Base-by-base conservation (phyloP, 116 monocot species). In the Posidonia oceanica region DNA sequence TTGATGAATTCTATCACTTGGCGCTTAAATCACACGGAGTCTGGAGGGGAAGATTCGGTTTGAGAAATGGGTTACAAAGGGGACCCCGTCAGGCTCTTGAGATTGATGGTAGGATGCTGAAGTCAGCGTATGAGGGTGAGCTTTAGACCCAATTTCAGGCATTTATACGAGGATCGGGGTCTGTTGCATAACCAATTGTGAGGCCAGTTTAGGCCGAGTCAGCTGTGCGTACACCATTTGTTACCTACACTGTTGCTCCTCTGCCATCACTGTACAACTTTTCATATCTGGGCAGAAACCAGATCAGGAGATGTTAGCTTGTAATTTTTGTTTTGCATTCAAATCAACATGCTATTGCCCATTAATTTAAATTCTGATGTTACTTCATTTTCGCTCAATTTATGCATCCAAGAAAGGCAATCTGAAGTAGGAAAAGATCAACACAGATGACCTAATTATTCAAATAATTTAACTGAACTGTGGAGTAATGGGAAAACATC, bases 261-360 rank as follows among this genome's bases (percentile, higher is more conserved):
- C 17, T 64, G 36, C 16, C 40, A 7, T 41, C 64, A 64, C 4
- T 64, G 64, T 64, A 64, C 64, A 64, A 40, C 41, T 41, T 39
- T 40, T 40, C 62, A 62, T 22, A 62, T 62, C 62, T 62, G 62
- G 14, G 39, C 64, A 38, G 64, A 39, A 64, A 6, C 38, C 40
- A 38, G n/a, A 15, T 64, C 16, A n/a, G 64, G 23, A 61, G 10
- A 42, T 64, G 64, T 10, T 41, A 39, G 41, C 64, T 29, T 64
- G 64, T 64, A 64, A 39, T 64, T 40, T 64, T 40, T 64, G 21
- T 7, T 64, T 64, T 64, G 64, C 39, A n/a, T 64, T 64, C 61
- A 61, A 22, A 11, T 36, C 4, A 29, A 22, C 21, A 29, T 22
- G 14, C 36, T 36, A 29, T 13, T 61, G 61, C 21, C 21, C 13